Base-by-base conservation (phyloP, 176 grass and related monocot species). In the Bonia amplexicaulis region DNA sequence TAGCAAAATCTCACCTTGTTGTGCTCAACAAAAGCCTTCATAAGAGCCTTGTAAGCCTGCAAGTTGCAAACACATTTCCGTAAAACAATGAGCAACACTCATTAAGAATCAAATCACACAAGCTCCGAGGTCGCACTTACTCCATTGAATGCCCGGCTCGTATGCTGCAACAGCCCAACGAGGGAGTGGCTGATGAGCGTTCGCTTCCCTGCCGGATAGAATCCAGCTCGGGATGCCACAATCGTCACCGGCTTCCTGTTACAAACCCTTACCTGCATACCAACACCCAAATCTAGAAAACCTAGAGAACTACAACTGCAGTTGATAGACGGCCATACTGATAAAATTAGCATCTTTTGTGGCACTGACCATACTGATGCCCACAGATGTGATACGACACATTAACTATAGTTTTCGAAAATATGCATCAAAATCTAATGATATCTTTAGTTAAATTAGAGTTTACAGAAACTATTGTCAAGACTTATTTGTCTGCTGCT, bases 1-100 rank as follows among this genome's bases (percentile, higher is more conserved):
- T 53, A 74, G 59, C 12, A 89, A 78, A 78, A 75, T n/a, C 60
- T 52, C 79, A 98, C 96, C 96, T 95, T 98, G 78, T 98, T 98
- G 81, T 98, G 96, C 85, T 98, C 93, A 9, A 98, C 27, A 69
- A 98, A 98, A 79, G 93, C 89, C 91, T 95, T 98, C 93, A 94
- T 93, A 76, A 98, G 91, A 74, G 96, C 62, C 68, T 91, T 98
- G 83, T 98, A 98, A 82, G 96, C 96, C 96, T 98, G 74, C 76
- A 85, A 47, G 82, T 71, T 58, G 33, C 71, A 82, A 63, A 60
- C 27, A 54, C 2, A 7, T 72, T 64, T 48, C 76, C 69, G 74
- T 73, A 33, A 59, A 59, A 67, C 7, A 82, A 85, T 79, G 64
- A 88, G 47, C 37, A 84, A 2, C 48, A 7, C 45, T 46, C 25